Evolutionary conservation across 2,329 filamentous ascomycete species (phyloP), one percentile per base, ranked within the genome.

Genomic region (Calonectria pteridis): DNA sequence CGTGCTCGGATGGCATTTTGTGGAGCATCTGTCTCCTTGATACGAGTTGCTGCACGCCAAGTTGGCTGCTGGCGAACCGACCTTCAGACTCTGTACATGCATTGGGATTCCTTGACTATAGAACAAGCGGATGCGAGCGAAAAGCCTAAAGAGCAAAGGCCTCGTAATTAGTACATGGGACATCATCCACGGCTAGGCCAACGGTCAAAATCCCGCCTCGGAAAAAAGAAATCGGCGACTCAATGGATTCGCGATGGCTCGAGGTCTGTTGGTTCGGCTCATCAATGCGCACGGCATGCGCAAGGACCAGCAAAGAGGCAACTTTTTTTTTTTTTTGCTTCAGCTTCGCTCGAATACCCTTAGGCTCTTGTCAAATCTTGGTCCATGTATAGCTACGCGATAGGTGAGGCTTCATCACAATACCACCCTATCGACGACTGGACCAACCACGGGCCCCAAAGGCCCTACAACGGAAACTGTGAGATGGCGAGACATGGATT

Each of bases 21-120:
- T 79, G 77, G 77, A 75, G 67, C 51, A 35, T n/a, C 63, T 50
- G 49, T 68, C 63, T 75, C 72, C 70, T 79, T 74, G 70, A 79
- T 77, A 75, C 77, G 73, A 79, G 66, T 65, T 33, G 71, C 73
- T 53, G 69, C 67, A 75, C 68, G 77, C 71, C 76, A 62, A 62
- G 55, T 62, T 55, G 35, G 18, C 9, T 28, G 55, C 55, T 62
- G 55, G 43, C 55, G 55, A 62, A 37, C 33, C 55, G 23, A 13
- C n/a, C 14, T 26, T 62, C 33, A 62, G 55, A 40, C 35, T 62
- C 55, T 40, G 55, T 26, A 40, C 55, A 62, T 40, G 55, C 55
- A 62, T 62, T 28, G 6, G 6, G 14, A 62, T 62, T 62, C 33
- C 40, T 66, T 31, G 35, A 37, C 10, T 62, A 62, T 62, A 37